Percentiles rank a stretch among this genome's conserved stretches.
Evolutionary conservation across 179 eudicot genomes (phyloP).

Genomic region (Amaranthus tricolor): DNA sequence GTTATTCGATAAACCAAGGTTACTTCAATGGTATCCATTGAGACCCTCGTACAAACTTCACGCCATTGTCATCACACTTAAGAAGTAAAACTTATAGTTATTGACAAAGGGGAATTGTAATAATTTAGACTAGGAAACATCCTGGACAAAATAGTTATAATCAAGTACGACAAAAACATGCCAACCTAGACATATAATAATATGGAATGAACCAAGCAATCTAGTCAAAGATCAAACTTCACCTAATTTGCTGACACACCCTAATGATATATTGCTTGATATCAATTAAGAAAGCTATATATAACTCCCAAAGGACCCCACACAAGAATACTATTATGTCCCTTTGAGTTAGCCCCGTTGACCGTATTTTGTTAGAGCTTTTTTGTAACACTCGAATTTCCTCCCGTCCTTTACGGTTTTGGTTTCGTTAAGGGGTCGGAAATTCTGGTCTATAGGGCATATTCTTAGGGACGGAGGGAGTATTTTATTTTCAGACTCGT

Average conservation of each 20-base stretch:
- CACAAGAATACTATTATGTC: not conserved
- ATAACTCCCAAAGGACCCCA: slow-evolving; percentile 8
- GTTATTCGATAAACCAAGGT: not conserved
- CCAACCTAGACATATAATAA: slow-evolving; percentile 21
- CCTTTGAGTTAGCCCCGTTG: no score
- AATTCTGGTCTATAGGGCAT: no score
- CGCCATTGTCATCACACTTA: slow-evolving; percentile 2
- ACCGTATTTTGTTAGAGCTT: no score
- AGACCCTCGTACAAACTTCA: not conserved
- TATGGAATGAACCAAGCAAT: slow-evolving; percentile 16
- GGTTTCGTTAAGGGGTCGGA: no score
- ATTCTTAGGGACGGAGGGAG: no score
- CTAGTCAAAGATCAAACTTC: slow-evolving; percentile 24
- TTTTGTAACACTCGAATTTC: no score
- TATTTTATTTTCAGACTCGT: slow-evolving; percentile 17
- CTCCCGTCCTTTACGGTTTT: no score
- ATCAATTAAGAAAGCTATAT: slow-evolving; percentile 1
- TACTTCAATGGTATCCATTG: not conserved
- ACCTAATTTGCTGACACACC: slow-evolving; percentile 17
- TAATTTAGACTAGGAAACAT: slow-evolving; percentile 24
- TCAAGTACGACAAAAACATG: slow-evolving; percentile 20
- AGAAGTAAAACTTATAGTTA: slow-evolving; percentile 3
- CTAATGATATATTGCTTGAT: slow-evolving; percentile 8
- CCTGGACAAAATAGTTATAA: slow-evolving; percentile 20
- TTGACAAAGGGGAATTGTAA: not conserved